Conservation (phyloP, 768 basidiomycete species). For the Clitopilus hobsonii region DNA sequence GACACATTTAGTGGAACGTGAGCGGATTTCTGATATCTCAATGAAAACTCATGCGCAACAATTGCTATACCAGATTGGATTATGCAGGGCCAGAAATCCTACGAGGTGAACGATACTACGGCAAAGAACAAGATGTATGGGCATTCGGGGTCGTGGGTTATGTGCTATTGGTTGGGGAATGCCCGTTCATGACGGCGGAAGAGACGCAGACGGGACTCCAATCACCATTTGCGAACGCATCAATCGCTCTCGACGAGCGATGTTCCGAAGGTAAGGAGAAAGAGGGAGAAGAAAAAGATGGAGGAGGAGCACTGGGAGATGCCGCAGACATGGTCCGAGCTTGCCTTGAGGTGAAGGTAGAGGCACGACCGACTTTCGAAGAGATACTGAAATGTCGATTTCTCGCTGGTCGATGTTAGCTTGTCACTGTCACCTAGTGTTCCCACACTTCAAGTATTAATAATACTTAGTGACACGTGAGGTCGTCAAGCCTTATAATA, state of each 20-base stretch:
- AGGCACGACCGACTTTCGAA: constrained; percentile 82
- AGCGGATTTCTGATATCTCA: constrained; percentile 27
- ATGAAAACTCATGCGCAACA: constrained; percentile 6
- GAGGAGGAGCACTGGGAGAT: constrained; percentile 79
- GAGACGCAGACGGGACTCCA: constrained; percentile 85
- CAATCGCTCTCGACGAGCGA: constrained; percentile 74
- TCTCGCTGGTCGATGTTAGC: constrained; percentile 80
- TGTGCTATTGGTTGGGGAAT: constrained; percentile 89
- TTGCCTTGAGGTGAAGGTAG: constrained; percentile 79
- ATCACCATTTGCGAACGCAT: constrained; percentile 71
- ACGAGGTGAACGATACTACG: constrained; percentile 89
- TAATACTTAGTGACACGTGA: too few species aligned
- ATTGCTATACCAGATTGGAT: constrained; percentile 56
- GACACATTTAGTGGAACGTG: constrained; percentile 92
- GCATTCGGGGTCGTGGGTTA: constrained; percentile 96
- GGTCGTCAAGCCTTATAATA: too few species aligned
- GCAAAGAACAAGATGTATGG: constrained; percentile 98
- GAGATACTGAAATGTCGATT: constrained; percentile 76
- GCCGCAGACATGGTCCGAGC: constrained; percentile 80
- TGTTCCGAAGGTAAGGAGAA: constrained; percentile 70
- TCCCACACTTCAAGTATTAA: too few species aligned
- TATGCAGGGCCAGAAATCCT: constrained; percentile 97
- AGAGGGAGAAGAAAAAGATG: constrained; percentile 76
- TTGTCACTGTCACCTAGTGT: too few species aligned
- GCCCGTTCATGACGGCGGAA: constrained; percentile 85